Evolutionary conservation across 2,329 filamentous ascomycete species (phyloP).

Genomic region (Colletotrichum nymphaeae): DNA sequence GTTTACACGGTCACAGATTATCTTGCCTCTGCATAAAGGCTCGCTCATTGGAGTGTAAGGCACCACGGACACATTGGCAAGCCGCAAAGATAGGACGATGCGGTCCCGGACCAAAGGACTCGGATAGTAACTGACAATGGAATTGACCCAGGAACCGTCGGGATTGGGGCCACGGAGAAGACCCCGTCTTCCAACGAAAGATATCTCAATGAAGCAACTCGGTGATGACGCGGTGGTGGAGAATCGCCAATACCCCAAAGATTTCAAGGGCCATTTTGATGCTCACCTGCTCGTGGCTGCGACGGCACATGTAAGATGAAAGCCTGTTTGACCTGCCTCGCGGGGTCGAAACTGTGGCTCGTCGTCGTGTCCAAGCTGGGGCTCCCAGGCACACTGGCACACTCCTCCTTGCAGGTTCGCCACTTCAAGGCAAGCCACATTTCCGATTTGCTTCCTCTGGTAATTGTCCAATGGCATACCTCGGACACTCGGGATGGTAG

Average conservation of each 20-base stretch:
- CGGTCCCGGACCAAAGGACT: neutral
- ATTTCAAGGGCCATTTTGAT: neutral
- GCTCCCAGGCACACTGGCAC: neutral
- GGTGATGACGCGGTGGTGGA: neutral
- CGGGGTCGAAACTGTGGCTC: neutral
- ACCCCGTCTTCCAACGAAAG: neutral
- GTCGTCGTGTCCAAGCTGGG: neutral
- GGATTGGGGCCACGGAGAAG: neutral
- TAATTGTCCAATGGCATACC: neutral
- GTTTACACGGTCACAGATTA: neutral
- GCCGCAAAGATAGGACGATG: neutral
- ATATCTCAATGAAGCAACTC: neutral
- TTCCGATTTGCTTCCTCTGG: neutral
- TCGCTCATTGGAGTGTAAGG: neutral
- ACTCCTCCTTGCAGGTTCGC: neutral
- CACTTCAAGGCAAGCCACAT: neutral
- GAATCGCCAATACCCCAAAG: neutral
- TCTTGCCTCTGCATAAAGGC: neutral
- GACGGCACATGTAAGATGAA: neutral
- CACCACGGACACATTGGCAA: neutral
- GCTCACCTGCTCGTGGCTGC: neutral
- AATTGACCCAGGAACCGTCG: neutral
- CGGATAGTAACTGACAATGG: neutral
- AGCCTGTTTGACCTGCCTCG: conserved; percentile 1
- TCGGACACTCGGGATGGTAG: neutral